Conservation (phyloP, 163 green algal species). For the Scenedesmus sp. region DNA sequence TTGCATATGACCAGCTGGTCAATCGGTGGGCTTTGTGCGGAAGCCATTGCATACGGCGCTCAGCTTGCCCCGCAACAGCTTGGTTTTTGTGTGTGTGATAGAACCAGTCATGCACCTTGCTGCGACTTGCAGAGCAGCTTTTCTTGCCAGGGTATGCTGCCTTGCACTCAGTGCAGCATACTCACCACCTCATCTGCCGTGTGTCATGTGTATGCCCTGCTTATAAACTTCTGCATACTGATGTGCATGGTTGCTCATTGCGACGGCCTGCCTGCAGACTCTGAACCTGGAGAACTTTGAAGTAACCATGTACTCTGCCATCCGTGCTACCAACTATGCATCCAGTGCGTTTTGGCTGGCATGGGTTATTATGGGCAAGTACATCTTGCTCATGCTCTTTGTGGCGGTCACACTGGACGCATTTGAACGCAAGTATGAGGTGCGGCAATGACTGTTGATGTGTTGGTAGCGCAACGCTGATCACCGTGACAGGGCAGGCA, state of each 20-base stretch:
- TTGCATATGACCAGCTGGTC: not conserved
- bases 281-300: slow-evolving; percentile 85
- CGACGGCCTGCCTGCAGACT: slow-evolving; percentile 58
- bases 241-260: not conserved
- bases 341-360: slow-evolving; percentile 77
- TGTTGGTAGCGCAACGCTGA: too few relatives aligned
- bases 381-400: slow-evolving; percentile 84
- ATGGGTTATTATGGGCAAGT: slow-evolving; percentile 81
- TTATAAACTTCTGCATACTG: not conserved
- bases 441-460: not conserved
- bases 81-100: not conserved
- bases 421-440: slow-evolving; percentile 85
- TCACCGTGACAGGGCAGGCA: too few relatives aligned
- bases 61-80: not conserved
- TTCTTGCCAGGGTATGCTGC: not conserved
- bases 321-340: slow-evolving; percentile 73
- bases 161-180: not conserved
- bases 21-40: not conserved
- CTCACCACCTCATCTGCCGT: not conserved
- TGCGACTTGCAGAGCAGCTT: not conserved
- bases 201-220: not conserved
- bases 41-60: not conserved
- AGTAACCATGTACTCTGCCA: slow-evolving; percentile 69
- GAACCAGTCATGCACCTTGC: not conserved
- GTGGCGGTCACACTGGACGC: slow-evolving; percentile 85